Base-by-base conservation (phyloP, 2,329 filamentous ascomycete genomes). In the Pseudogymnoascus sp. region DNA sequence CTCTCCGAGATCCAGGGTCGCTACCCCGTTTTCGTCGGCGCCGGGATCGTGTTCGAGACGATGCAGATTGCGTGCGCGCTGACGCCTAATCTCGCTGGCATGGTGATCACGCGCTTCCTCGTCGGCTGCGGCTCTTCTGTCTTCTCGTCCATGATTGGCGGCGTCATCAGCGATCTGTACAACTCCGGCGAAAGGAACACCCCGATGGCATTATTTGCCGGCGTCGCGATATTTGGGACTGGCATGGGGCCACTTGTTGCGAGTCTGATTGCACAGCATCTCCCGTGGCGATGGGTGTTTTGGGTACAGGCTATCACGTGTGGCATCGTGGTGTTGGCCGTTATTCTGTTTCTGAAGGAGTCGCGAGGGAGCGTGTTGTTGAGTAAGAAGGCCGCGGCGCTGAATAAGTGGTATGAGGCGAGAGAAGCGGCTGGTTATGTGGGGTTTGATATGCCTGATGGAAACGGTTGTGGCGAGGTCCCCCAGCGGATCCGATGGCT, bases 61-160 rank as follows among this genome's bases (percentile, higher is more conserved):
- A 89, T 86, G 71, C 87, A 92, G 71, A 80, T 90, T 28, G 85
- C 87, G 5, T 93, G 89, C 71, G 90, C 89, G 4, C 78, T 90
- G 0, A 89, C 91, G 5, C 79, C 81, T 0, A 84, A 84, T 2
- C 85, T 90, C 66, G 84, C 83, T 0, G 91, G 89, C 2, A 89
- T 96, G 82, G 74, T 96, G 0, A 76, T 92, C 2, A 84, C 87
- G 0, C 84, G 93, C 0, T 89, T 96, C 72, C 81, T 95, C 56
- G 83, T 86, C 8, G 93, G 93, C 1, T 84, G 86, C n/a, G 90
- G 89, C 6, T 88, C 85, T 5, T 91, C 87, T 59, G 86, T 82
- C 0, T 96, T 96, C 72, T 91, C 89, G 50, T 95, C 91, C 22
- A 93, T 96, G 82, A 89, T 96, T 0, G 93, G 93, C n/a, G 93